phyloP scores from a whole-genome alignment of 202 grass and related monocot species.

The Schoenoplectus tabernaemontani region DNA sequence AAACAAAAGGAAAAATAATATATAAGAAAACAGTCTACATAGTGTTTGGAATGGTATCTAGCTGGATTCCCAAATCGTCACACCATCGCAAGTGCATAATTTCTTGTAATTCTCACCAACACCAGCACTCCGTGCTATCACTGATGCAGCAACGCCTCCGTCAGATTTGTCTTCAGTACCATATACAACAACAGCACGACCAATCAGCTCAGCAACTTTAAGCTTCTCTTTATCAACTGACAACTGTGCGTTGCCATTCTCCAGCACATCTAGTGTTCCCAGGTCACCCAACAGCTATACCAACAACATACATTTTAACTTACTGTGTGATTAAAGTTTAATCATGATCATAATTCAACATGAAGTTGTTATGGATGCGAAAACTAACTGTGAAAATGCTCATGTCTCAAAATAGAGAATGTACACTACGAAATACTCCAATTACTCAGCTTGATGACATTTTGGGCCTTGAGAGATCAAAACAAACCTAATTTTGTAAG shows the following conservation, averaged over 20 bases:
- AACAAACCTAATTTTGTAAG: too few species aligned
- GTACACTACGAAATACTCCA: neutral
- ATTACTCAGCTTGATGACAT: neutral
- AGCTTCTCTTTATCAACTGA: constrained; percentile 56
- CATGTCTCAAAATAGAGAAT: neutral
- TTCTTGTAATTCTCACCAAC: constrained; percentile 98
- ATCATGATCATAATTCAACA: neutral
- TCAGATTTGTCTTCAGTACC: constrained; percentile 64
- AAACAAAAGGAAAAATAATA: neutral
- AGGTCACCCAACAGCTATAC: constrained; percentile 70
- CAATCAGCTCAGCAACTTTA: constrained; percentile 74
- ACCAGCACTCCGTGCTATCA: constrained; percentile 67
- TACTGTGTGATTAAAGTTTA: neutral
- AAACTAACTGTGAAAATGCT: neutral
- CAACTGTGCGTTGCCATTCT: constrained; percentile 61
- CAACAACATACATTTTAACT: neutral
- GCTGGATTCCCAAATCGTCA: constrained; percentile 94
- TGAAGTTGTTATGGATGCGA: constrained; percentile 1
- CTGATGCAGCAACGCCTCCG: constrained; percentile 50
- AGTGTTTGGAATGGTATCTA: constrained; percentile 22
- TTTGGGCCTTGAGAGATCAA: neutral
- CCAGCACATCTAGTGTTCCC: constrained; percentile 69
- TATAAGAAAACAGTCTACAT: neutral
- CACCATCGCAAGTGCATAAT: constrained; percentile 89
- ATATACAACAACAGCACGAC: constrained; percentile 65